These are phyloP conservation scores for Chlamydomonas urium DNA, from an alignment of 139 green algal genomes.

Conservation along the genomic window DNA sequence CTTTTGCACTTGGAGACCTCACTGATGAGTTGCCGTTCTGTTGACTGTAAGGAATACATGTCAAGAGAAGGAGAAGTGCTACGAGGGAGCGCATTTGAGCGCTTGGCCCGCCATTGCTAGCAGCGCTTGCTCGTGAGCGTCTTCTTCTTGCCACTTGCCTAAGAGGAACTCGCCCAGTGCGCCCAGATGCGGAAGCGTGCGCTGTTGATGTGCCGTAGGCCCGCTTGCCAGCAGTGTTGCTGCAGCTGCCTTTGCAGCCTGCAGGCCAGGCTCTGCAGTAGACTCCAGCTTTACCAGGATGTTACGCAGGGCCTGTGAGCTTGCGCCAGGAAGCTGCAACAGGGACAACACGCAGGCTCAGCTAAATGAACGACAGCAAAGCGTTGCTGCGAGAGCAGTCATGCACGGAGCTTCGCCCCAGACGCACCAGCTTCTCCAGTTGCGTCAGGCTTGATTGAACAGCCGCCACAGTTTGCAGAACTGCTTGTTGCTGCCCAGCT, in stretches of 20 bases:
- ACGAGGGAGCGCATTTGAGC: no score
- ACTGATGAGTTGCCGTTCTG: no score
- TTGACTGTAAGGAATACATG: no score
- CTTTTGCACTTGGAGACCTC: no score
- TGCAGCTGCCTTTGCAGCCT: background rate
- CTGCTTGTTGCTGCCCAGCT: background rate
- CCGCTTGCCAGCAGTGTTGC: background rate
- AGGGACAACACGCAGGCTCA: background rate
- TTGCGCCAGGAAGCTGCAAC: background rate
- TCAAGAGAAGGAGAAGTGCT: no score
- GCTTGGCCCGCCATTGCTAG: no score
- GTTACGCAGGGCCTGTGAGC: background rate
- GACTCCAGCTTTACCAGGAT: constrained; percentile 6
- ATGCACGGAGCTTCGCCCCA: no score
- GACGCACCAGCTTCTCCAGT: constrained; percentile 1
- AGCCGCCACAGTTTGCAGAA: background rate
- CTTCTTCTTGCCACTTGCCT: constrained; percentile 1
- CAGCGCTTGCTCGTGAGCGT: background rate
- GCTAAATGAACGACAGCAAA: background rate
- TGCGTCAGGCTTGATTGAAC: constrained; percentile 3
- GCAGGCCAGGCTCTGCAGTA: background rate
- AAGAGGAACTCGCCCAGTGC: background rate
- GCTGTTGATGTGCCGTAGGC: background rate
- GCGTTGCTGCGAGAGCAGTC: no score
- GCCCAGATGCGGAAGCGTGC: background rate